Conservation (phyloP, 2,329 filamentous ascomycete genomes). For the Lachnellula suecica region DNA sequence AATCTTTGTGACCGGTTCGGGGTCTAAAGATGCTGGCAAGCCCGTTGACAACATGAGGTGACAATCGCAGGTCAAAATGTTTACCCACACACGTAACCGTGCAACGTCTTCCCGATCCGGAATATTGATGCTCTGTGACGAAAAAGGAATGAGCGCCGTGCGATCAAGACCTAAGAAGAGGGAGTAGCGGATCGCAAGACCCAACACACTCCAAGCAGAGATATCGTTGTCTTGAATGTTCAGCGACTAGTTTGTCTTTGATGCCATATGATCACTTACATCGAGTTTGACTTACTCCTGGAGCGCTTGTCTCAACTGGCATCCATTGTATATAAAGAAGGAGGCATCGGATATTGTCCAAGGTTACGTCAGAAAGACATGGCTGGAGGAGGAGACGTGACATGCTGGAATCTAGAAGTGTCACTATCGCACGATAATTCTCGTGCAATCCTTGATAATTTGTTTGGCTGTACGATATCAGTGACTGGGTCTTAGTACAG, state of each 20-base stretch:
- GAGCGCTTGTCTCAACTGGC: slow-evolving; percentile 15
- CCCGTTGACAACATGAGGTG: slow-evolving; percentile 26
- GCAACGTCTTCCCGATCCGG: slow-evolving; percentile 16
- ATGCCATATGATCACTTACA: slow-evolving; percentile 9
- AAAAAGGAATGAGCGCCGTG: slow-evolving; percentile 16
- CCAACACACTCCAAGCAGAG: slow-evolving; percentile 24
- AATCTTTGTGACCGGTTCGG: slow-evolving; percentile 14
- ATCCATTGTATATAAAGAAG: slow-evolving; percentile 28
- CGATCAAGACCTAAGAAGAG: slow-evolving; percentile 19
- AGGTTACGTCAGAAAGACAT: slow-evolving; percentile 21
- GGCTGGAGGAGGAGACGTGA: slow-evolving; percentile 11
- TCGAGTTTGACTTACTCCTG: background rate
- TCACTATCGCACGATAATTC: slow-evolving; percentile 7
- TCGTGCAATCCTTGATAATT: slow-evolving; percentile 4
- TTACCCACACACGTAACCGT: slow-evolving; percentile 23
- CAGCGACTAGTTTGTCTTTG: background rate
- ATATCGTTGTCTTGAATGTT: slow-evolving; percentile 19
- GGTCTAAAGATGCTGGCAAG: slow-evolving; percentile 23
- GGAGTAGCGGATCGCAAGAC: slow-evolving; percentile 24
- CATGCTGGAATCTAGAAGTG: slow-evolving; percentile 6
- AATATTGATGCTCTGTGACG: background rate
- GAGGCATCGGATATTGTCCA: slow-evolving; percentile 22
- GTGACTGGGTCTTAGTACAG: background rate
- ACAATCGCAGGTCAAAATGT: slow-evolving; percentile 26
- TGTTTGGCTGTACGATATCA: background rate